These are phyloP conservation scores for Thelephora terrestris DNA, from an alignment of 1,284 basidiomycete species.

Conservation along the genomic window DNA sequence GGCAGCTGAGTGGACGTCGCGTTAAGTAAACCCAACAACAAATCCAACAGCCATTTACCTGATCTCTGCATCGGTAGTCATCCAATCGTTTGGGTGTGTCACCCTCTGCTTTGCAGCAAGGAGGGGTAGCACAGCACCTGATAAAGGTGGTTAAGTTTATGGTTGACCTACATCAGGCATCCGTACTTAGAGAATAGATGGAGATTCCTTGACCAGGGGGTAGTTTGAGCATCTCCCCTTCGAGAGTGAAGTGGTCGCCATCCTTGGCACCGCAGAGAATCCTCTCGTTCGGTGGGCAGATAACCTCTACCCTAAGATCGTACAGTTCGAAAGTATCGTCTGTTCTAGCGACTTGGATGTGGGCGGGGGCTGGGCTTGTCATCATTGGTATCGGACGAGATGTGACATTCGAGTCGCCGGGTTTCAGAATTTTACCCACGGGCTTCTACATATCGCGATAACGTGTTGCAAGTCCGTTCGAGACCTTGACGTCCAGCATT, in stretches of 20 bases:
- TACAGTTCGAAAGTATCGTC: constrained; percentile 43
- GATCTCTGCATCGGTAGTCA: constrained; percentile 52
- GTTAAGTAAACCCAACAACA: constrained; percentile 41
- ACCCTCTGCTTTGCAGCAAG: constrained; percentile 53
- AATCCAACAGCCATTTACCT: too few relatives aligned
- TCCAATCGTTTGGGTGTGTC: constrained; percentile 50
- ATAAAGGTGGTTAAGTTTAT: not conserved
- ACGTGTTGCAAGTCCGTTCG: too few relatives aligned
- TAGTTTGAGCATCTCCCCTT: constrained; percentile 51
- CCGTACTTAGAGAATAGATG: constrained; percentile 50
- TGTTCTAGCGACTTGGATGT: not conserved
- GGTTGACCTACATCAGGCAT: not conserved
- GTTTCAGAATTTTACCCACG: too few relatives aligned
- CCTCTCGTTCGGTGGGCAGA: constrained; percentile 42
- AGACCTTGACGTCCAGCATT: too few relatives aligned
- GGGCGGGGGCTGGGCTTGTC: not conserved
- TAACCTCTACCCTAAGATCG: constrained; percentile 47
- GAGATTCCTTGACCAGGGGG: constrained; percentile 54
- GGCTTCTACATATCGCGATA: too few relatives aligned
- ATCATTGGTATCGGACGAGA: too few relatives aligned
- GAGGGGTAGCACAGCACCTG: constrained; percentile 48
- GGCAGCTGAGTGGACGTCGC: constrained; percentile 42
- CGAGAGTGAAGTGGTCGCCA: constrained; percentile 50
- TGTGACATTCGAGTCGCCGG: too few relatives aligned
- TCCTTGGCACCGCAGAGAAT: constrained; percentile 52